Evolutionary conservation across 352 stramenopile species (phyloP).

Genomic region (Phytopythium cucurbitacearum): DNA sequence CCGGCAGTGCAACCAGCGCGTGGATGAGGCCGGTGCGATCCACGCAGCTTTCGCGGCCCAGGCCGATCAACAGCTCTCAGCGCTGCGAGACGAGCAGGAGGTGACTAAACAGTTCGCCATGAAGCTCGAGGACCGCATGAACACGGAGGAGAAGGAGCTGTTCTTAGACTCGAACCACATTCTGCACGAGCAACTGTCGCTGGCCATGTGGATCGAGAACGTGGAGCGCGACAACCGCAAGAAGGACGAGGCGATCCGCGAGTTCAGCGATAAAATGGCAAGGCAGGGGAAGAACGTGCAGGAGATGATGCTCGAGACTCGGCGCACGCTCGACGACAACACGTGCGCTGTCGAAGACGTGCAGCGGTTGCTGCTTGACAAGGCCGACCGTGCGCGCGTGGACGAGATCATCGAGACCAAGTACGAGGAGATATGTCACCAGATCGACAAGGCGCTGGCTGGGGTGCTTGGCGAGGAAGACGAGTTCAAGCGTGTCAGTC

Average conservation of each 20-base stretch:
- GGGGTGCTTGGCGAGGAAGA: constrained; percentile 85
- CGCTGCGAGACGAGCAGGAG: constrained; percentile 61
- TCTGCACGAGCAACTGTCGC: constrained; percentile 66
- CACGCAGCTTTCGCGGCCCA: constrained; percentile 52
- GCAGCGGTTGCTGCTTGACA: constrained; percentile 69
- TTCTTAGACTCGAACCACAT: constrained; percentile 81
- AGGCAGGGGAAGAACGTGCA: constrained; percentile 80
- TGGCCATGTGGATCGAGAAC: constrained; percentile 79
- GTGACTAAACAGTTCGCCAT: constrained; percentile 80
- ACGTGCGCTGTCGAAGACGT: constrained; percentile 83
- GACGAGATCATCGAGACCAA: constrained; percentile 88
- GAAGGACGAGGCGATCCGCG: constrained; percentile 74
- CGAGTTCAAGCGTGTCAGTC: constrained; percentile 83
- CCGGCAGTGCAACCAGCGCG: constrained; percentile 28
- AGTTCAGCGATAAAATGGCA: constrained; percentile 78
- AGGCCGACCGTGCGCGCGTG: constrained; percentile 76
- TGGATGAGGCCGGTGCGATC: constrained; percentile 36
- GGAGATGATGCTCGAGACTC: constrained; percentile 84
- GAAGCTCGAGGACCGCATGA: constrained; percentile 80
- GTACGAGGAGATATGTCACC: constrained; percentile 91
- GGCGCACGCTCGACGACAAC: constrained; percentile 79
- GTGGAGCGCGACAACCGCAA: constrained; percentile 62
- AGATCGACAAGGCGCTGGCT: constrained; percentile 85
- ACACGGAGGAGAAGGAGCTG: constrained; percentile 77
- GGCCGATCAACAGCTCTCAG: constrained; percentile 39